Conservation (phyloP, 257 asterid species). For the Nyctanthes arbortristis region DNA sequence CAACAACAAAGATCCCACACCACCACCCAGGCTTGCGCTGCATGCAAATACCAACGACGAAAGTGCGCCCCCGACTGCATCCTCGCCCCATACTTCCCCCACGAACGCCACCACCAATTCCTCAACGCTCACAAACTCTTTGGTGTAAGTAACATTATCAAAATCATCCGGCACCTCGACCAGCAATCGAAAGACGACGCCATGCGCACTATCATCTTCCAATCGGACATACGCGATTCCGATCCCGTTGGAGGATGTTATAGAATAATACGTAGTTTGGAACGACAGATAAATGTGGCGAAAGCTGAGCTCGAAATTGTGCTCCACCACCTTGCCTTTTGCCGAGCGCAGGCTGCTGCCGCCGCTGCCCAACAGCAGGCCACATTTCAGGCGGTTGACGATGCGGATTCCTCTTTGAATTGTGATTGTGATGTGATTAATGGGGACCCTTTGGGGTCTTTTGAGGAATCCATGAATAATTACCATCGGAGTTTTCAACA, state of each 20-base stretch:
- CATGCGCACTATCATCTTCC: conserved; percentile 77
- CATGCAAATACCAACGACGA: conserved; percentile 92
- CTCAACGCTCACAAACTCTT: conserved; percentile 86
- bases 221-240: conserved; percentile 73
- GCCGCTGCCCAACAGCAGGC: conserved; percentile 29
- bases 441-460: conserved; percentile 9
- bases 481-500: conserved; percentile 16
- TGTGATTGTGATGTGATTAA: conserved; percentile 1
- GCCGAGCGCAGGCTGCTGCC: conserved; percentile 43
- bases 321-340: conserved; percentile 60
- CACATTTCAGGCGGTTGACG: not conserved
- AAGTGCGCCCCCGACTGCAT: conserved; percentile 90
- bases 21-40: conserved; percentile 85
- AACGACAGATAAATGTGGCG: conserved; percentile 49
- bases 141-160: conserved; percentile 83
- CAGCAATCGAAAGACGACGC: conserved; percentile 73
- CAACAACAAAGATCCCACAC: conserved; percentile 27
- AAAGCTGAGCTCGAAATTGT: conserved; percentile 62
- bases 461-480: conserved; percentile 1
- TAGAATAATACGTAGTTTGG: conserved; percentile 60
- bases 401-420: not conserved
- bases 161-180: conserved; percentile 61
- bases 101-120: conserved; percentile 80
- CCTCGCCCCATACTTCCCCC: conserved; percentile 94
- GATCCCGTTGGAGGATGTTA: conserved; percentile 94